phyloP scores from a whole-genome alignment of 148 eudicot genomes.

The Nyssa sinensis region DNA sequence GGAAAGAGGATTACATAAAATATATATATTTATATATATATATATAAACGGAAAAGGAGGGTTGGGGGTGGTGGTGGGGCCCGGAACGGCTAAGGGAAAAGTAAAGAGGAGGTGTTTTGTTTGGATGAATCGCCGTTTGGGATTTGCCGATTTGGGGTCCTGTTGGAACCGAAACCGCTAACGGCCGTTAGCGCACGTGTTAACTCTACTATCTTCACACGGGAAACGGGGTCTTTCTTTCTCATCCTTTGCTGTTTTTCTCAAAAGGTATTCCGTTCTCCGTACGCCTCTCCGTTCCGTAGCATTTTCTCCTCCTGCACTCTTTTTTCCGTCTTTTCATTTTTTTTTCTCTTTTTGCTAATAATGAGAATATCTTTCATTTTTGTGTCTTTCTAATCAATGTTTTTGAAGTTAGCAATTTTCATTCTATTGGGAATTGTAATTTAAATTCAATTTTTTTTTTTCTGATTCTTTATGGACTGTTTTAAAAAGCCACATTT shows the following conservation, averaged over 20 bases:
- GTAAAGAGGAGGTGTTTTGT: neutral
- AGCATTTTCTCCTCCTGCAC: no score
- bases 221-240: neutral
- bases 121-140: neutral
- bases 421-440: no score
- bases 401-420: no score
- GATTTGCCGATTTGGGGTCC: no score
- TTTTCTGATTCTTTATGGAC: no score
- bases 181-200: constrained; percentile 7
- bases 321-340: no score
- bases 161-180: neutral
- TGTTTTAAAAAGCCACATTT: no score
- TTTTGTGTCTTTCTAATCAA: no score
- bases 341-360: no score
- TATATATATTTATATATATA: neutral
- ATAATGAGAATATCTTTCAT: no score
- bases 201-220: neutral
- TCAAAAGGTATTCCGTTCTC: neutral
- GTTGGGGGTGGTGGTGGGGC: constrained; percentile 8
- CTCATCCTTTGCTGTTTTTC: neutral
- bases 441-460: no score
- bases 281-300: neutral
- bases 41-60: neutral
- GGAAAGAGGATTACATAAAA: neutral
- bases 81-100: neutral